phyloP scores from a whole-genome alignment of 2,329 filamentous ascomycete species.

The Fusarium continuum region DNA sequence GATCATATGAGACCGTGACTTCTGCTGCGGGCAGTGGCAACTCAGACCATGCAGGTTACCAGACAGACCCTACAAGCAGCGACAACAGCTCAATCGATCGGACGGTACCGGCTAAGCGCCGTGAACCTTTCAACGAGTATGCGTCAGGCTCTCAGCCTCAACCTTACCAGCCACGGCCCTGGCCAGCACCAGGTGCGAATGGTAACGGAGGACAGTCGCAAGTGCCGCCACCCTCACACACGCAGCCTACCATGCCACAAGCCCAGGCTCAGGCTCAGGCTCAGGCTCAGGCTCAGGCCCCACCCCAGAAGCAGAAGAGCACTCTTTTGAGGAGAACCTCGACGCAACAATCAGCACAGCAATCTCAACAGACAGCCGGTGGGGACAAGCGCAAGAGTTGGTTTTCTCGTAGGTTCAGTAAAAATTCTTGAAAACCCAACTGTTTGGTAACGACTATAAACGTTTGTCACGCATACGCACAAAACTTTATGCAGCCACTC shows the following conservation, averaged over 20 bases:
- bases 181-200: slow-evolving; percentile 48
- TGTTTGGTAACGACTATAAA: slow-evolving; percentile 8
- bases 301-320: slow-evolving; percentile 44
- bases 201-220: slow-evolving; percentile 38
- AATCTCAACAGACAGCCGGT: slow-evolving; percentile 34
- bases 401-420: slow-evolving; percentile 86
- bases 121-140: slow-evolving; percentile 68
- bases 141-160: slow-evolving; percentile 65
- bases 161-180: slow-evolving; percentile 55
- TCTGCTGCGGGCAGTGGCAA: slow-evolving; percentile 78
- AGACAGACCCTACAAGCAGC: slow-evolving; percentile 86
- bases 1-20: slow-evolving; percentile 87
- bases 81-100: slow-evolving; percentile 93
- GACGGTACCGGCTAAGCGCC: slow-evolving; percentile 64
- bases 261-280: slow-evolving; percentile 22
- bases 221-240: slow-evolving; percentile 40
- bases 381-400: slow-evolving; percentile 87
- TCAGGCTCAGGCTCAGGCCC: slow-evolving; percentile 22
- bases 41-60: slow-evolving; percentile 80
- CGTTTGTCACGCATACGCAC: slow-evolving; percentile 18
- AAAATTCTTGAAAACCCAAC: slow-evolving; percentile 45
- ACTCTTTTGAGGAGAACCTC: slow-evolving; percentile 44
- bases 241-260: slow-evolving; percentile 34
- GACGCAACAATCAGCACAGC: slow-evolving; percentile 36
- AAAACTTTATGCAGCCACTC: slow-evolving; percentile 22